These are phyloP conservation scores for Arthroderma sp. DNA, from an alignment of 2,329 filamentous ascomycete species.

Conservation along the genomic window DNA sequence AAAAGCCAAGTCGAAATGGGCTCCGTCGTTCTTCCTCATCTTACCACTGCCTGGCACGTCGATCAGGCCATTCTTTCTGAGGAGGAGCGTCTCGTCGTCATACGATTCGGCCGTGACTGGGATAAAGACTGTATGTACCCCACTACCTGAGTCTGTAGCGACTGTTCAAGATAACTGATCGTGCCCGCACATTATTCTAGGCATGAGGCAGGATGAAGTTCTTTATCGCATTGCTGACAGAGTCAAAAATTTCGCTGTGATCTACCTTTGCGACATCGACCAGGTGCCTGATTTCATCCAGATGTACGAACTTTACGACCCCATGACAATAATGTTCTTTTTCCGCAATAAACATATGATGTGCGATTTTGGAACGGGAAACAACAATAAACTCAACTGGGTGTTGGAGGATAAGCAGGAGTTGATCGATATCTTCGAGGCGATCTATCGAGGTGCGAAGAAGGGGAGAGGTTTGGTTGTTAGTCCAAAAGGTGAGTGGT, in stretches of 20 bases:
- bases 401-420: constrained; percentile 96
- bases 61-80: constrained; percentile 89
- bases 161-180: neutral
- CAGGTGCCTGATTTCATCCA: constrained; percentile 85
- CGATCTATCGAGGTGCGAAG: constrained; percentile 95
- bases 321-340: constrained; percentile 94
- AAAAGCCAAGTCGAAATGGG: constrained; percentile 42
- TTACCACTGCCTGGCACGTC: constrained; percentile 91
- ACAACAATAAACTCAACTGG: constrained; percentile 98
- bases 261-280: constrained; percentile 85
- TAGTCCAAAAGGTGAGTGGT: constrained; percentile 64
- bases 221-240: constrained; percentile 87
- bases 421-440: constrained; percentile 96
- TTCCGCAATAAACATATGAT: constrained; percentile 97
- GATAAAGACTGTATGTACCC: constrained; percentile 53
- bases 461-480: constrained; percentile 95
- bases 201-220: constrained; percentile 78
- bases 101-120: constrained; percentile 81
- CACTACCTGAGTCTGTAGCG: neutral
- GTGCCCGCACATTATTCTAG: constrained; percentile 14
- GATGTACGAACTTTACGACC: constrained; percentile 89
- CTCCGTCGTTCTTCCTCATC: constrained; percentile 83
- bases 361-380: constrained; percentile 87
- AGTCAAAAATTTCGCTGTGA: constrained; percentile 59
- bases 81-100: constrained; percentile 84